phyloP scores from a whole-genome alignment of 805 yeast species.

The Vanderwaltozyma yarrowii region DNA sequence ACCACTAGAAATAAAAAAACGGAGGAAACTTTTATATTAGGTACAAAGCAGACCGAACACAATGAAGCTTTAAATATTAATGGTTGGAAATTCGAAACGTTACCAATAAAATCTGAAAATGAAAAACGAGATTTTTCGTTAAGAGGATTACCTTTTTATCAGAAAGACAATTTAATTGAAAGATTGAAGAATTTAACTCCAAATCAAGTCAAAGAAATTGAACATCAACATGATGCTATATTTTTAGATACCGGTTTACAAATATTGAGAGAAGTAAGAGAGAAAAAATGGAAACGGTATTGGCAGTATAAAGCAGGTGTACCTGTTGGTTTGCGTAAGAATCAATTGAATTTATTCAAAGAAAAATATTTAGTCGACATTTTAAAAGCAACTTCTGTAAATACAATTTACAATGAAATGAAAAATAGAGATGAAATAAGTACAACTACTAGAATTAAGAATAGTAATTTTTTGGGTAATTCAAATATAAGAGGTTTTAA shows the following conservation, averaged over 20 bases:
- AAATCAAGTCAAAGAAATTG: constrained; percentile 36
- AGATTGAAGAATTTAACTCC: constrained; percentile 26
- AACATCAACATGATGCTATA: constrained; percentile 40
- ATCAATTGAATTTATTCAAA: constrained; percentile 15
- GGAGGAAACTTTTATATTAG: constrained; percentile 1
- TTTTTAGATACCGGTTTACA: constrained; percentile 36
- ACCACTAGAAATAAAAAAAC: constrained; percentile 1
- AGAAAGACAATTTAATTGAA: constrained; percentile 18
- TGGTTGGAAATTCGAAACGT: constrained; percentile 26
- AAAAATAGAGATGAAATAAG: constrained; percentile 34
- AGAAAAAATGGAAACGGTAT: constrained; percentile 39
- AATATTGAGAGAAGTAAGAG: constrained; percentile 32
- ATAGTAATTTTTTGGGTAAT: constrained; percentile 38
- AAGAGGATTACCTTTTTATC: constrained; percentile 38
- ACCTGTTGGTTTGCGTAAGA: constrained; percentile 25
- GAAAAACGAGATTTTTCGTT: constrained; percentile 14
- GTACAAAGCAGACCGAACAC: background rate
- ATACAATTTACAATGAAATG: constrained; percentile 29
- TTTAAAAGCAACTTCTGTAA: constrained; percentile 23
- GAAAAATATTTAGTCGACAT: constrained; percentile 24
- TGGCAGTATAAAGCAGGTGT: constrained; percentile 37
- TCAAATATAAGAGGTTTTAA: constrained; percentile 35
- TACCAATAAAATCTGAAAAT: constrained; percentile 17
- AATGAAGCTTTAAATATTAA: constrained; percentile 14
- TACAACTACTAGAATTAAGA: constrained; percentile 36